These are phyloP conservation scores for Malassezia arunalokei DNA, from an alignment of 1,284 basidiomycete species.

Conservation along the genomic window DNA sequence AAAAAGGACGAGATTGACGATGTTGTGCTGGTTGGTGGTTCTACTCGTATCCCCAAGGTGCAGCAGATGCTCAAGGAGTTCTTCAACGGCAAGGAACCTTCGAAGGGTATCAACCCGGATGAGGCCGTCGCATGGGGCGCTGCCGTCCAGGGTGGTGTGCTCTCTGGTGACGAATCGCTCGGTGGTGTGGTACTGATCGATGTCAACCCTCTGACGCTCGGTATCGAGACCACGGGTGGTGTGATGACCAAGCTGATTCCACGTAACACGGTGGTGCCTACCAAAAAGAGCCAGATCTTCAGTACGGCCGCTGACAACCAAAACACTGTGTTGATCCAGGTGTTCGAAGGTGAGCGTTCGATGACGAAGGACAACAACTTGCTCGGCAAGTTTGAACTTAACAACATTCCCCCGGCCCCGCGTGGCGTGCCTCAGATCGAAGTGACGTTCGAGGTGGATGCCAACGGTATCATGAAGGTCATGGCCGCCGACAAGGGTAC, in stretches of 20 bases:
- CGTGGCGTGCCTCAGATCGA: conserved; percentile 59
- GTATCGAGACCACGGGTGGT: conserved; percentile 96
- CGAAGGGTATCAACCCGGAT: conserved; percentile 87
- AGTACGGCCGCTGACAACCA: conserved; percentile 54
- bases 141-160: conserved; percentile 92
- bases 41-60: conserved; percentile 96
- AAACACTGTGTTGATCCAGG: conserved; percentile 54
- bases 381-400: conserved; percentile 90
- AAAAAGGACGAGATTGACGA: conserved; percentile 96
- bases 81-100: conserved; percentile 77
- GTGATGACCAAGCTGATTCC: conserved; percentile 95
- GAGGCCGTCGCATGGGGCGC: conserved; percentile 69
- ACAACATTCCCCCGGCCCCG: conserved; percentile 80
- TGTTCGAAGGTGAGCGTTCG: conserved; percentile 87
- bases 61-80: conserved; percentile 90
- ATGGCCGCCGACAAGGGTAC: conserved; percentile 45
- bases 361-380: conserved; percentile 96
- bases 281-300: conserved; percentile 96
- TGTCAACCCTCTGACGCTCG: conserved; percentile 82
- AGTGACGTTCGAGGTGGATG: conserved; percentile 46
- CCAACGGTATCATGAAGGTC: conserved; percentile 46
- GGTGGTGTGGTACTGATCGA: conserved; percentile 81
- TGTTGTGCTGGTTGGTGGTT: conserved; percentile 80
- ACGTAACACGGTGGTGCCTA: conserved; percentile 94
- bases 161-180: conserved; percentile 71